Evolutionary conservation across 345 rosid genomes (phyloP), one percentile per base, ranked within the genome.

Genomic region (Salix udensis): DNA sequence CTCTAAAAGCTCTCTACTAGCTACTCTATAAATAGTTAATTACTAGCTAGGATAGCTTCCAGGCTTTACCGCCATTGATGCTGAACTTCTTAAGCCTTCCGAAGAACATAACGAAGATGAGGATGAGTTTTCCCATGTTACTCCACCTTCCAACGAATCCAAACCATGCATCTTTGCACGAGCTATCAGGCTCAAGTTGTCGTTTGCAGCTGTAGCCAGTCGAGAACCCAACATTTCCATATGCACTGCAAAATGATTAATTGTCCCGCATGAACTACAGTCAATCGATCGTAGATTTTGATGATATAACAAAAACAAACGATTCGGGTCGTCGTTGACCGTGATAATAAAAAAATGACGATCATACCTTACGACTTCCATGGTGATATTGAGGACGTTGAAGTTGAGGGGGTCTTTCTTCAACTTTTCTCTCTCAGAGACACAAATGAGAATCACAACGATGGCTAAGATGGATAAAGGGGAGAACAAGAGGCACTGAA

Each of bases 151-250:
- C 97, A 0, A 14, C 87, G 0, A 90, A 84, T 0, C 93, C 94
- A 31, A 61, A 76, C 77, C 80, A 61, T 8, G 75, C 69, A 58
- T 89, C 92, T 39, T 28, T 37, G 73, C 95, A 90, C 1, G 36
- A 24, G 62, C 37, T 74, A 3, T 69, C 80, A 0, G 66, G 6
- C 6, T 85, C 46, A 18, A 91, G 28, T 26, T 71, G 85, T 62
- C 86, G 74, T 50, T 86, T 70, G 71, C 97, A 90, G 65, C 92
- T 84, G 13, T 90, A 88, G 0, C 95, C 92, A 2, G 81, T 84
- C 7, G 95, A 83, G 71, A 88, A 84, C 2, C 97, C 95, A 3
- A 86, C 95, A 72, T 89, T 92, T 26, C 97, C 97, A 52, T 85
- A 87, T 65, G 95, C 91, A 36, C 94, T 89, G 73, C 72, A 48